These are phyloP conservation scores for Sphagnurus paluster DNA, from an alignment of 1,284 basidiomycete species.

Conservation along the genomic window DNA sequence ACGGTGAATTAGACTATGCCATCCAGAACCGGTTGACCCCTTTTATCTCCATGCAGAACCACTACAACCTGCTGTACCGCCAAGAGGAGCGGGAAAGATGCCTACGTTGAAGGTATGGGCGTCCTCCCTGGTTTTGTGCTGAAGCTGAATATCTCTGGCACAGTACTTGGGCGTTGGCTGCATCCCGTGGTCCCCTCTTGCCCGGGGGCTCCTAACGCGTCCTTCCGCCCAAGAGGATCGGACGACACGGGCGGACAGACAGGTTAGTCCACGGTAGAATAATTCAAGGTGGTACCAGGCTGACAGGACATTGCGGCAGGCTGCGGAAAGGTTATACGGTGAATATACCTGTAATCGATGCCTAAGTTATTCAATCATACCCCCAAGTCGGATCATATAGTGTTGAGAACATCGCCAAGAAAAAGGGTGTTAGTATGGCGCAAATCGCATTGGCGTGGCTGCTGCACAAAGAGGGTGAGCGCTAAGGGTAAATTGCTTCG, in stretches of 20 bases:
- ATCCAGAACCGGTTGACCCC: conserved; percentile 56
- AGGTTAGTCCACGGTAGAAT: too few species aligned
- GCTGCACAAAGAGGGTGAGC: conserved; percentile 22
- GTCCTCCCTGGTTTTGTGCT: neutral
- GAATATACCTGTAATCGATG: neutral
- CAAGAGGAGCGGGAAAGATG: conserved; percentile 69
- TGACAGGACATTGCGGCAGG: neutral
- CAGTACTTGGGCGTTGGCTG: conserved; percentile 40
- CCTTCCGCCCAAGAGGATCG: conserved; percentile 21
- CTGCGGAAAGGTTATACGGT: conserved; percentile 10
- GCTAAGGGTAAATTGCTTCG: neutral
- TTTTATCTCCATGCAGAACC: conserved; percentile 74
- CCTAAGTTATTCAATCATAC: neutral
- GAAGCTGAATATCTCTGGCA: neutral
- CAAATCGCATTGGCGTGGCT: conserved; percentile 63
- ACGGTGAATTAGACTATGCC: conserved; percentile 45
- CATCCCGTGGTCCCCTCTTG: conserved; percentile 54
- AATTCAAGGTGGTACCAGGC: neutral
- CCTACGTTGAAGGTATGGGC: conserved; percentile 46
- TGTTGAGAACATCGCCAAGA: conserved; percentile 54
- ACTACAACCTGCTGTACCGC: conserved; percentile 55
- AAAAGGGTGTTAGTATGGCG: conserved; percentile 53
- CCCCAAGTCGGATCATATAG: conserved; percentile 22
- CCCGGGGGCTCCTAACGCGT: conserved; percentile 46
- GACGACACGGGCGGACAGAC: conserved; percentile 5